phyloP scores from a whole-genome alignment of 805 yeast genomes.

The Spathaspora gorwiae region DNA sequence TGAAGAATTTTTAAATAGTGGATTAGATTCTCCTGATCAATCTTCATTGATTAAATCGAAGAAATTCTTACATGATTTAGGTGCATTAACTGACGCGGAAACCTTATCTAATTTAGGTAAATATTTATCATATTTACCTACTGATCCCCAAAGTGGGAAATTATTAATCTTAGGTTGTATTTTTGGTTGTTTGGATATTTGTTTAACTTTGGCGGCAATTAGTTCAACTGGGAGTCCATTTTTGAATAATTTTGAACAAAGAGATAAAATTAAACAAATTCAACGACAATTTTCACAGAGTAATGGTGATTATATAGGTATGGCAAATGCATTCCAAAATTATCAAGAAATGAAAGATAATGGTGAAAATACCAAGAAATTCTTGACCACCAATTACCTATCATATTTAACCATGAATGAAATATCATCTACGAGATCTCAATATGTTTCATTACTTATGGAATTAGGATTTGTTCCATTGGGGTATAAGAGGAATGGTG shows the following conservation, averaged over 20 bases:
- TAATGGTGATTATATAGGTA: slow-evolving; percentile 72
- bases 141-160: slow-evolving; percentile 83
- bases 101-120: slow-evolving; percentile 70
- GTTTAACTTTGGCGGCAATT: slow-evolving; percentile 78
- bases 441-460: slow-evolving; percentile 63
- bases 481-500: slow-evolving; percentile 26
- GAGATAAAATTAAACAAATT: slow-evolving; percentile 56
- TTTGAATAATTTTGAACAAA: slow-evolving; percentile 51
- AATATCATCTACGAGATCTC: slow-evolving; percentile 64
- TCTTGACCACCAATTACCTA: slow-evolving; percentile 52
- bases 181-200: slow-evolving; percentile 74
- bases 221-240: slow-evolving; percentile 74
- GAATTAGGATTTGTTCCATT: slow-evolving; percentile 76
- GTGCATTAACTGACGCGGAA: slow-evolving; percentile 51
- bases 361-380: slow-evolving; percentile 33
- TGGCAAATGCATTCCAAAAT: slow-evolving; percentile 52
- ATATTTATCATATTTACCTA: slow-evolving; percentile 76
- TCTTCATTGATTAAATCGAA: slow-evolving; percentile 49
- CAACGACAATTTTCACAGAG: slow-evolving; percentile 33
- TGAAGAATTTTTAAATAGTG: slow-evolving; percentile 59
- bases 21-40: slow-evolving; percentile 75
- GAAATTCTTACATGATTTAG: slow-evolving; percentile 57
- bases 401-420: slow-evolving; percentile 67
- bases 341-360: slow-evolving; percentile 34
- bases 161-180: slow-evolving; percentile 73